Conservation (phyloP, 257 asterid genomes). For the Gentiana straminea region DNA sequence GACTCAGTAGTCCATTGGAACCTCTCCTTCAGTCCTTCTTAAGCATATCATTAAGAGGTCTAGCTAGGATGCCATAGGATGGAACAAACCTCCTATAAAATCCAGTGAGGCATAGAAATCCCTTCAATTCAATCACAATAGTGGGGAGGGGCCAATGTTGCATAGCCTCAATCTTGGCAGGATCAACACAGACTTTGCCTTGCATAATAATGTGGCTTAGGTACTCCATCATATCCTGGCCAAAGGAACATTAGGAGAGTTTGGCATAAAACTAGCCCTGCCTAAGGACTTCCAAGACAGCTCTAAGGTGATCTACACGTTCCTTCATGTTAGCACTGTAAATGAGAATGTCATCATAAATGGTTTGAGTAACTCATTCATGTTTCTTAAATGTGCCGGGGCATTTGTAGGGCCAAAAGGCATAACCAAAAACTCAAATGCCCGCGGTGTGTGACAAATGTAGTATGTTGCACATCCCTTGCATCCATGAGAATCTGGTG, state of each 20-base stretch:
- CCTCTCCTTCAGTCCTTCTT: no score
- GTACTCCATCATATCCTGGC: background rate
- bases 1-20: no score
- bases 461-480: background rate
- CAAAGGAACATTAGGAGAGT: background rate
- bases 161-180: no score
- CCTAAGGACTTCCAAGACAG: background rate
- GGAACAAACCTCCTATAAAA: no score
- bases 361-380: slow-evolving; percentile 1
- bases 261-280: background rate
- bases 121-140: no score
- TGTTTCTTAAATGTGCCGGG: background rate
- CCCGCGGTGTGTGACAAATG: background rate
- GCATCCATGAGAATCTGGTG: background rate
- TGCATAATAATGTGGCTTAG: background rate
- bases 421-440: slow-evolving; percentile 1
- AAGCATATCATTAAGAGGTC: no score
- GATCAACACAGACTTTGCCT: background rate
- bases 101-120: no score
- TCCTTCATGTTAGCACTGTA: background rate
- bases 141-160: no score
- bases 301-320: background rate
- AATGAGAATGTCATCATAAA: slow-evolving; percentile 2
- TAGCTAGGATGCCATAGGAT: no score
- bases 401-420: background rate